Evolutionary conservation across 2,329 filamentous ascomycete genomes (phyloP).

Genomic region (Aspergillus sp.): DNA sequence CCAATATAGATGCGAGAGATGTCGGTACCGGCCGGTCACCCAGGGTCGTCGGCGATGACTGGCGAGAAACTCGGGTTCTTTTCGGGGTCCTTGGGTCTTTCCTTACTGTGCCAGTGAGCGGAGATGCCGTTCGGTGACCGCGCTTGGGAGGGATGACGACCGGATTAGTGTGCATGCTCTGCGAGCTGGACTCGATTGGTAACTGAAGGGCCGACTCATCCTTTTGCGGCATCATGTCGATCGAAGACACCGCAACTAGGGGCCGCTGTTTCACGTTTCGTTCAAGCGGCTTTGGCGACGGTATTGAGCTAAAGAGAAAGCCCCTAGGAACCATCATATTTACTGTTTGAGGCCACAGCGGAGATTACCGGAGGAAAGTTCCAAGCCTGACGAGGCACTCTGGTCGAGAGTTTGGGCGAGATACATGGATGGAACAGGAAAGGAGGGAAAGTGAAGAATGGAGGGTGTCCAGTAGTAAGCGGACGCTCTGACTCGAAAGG

Average conservation of each 20-base stretch:
- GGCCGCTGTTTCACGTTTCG: slow-evolving; percentile 17
- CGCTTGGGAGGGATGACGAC: slow-evolving; percentile 39
- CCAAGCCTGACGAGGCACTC: slow-evolving; percentile 39
- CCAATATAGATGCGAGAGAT: slow-evolving; percentile 58
- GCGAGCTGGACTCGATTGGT: slow-evolving; percentile 10
- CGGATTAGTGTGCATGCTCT: slow-evolving; percentile 28
- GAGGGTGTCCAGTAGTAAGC: background rate
- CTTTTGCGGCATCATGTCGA: slow-evolving; percentile 10
- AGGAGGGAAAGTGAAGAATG: background rate
- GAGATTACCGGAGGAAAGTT: slow-evolving; percentile 16
- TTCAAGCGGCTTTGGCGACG: slow-evolving; percentile 22
- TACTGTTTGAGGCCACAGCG: slow-evolving; percentile 16
- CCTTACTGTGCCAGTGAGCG: slow-evolving; percentile 15
- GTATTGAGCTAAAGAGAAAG: slow-evolving; percentile 37
- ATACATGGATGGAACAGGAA: slow-evolving; percentile 34
- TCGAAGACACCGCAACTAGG: slow-evolving; percentile 7
- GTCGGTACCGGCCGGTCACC: slow-evolving; percentile 49
- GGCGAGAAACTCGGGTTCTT: slow-evolving; percentile 20
- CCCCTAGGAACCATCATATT: slow-evolving; percentile 45
- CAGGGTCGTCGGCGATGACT: slow-evolving; percentile 28
- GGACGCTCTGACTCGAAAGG: background rate
- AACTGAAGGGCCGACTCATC: slow-evolving; percentile 19
- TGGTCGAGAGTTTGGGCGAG: slow-evolving; percentile 40
- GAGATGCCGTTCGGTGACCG: slow-evolving; percentile 21
- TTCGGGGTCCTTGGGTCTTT: slow-evolving; percentile 21